A percentile compares a stretch with the other conserved stretches of the same genome.
phyloP scores from a whole-genome alignment of 805 yeast genomes.

The Spathaspora arborariae region DNA sequence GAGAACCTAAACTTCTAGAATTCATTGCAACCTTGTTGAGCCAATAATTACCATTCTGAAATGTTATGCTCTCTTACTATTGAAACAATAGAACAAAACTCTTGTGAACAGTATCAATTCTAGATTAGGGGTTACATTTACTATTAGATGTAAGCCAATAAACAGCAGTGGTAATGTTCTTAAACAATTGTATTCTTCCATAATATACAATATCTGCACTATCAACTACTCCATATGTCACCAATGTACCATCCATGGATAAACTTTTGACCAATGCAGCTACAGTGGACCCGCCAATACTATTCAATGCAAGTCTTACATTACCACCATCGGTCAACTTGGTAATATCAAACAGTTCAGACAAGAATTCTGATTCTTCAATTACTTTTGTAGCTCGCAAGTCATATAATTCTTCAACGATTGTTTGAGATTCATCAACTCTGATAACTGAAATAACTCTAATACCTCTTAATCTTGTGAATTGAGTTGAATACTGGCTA shows the following conservation, averaged over 20 bases:
- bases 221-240: slow-evolving; percentile 24
- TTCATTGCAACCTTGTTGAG: too few species aligned
- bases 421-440: slow-evolving; percentile 23
- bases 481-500: slow-evolving; percentile 24
- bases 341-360: slow-evolving; percentile 13
- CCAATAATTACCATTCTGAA: too few species aligned
- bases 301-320: slow-evolving; percentile 29
- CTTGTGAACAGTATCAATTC: slow-evolving; percentile 50
- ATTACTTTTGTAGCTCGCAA: slow-evolving; percentile 32
- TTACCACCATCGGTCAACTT: slow-evolving; percentile 13
- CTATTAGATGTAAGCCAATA: slow-evolving; percentile 31
- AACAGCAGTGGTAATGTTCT: slow-evolving; percentile 24
- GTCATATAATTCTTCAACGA: slow-evolving; percentile 15
- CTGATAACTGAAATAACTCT: slow-evolving; percentile 27
- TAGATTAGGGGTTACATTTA: slow-evolving; percentile 49
- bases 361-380: slow-evolving; percentile 22
- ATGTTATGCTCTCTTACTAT: slow-evolving; percentile 51
- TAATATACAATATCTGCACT: slow-evolving; percentile 16
- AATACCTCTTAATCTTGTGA: slow-evolving; percentile 21
- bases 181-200: slow-evolving; percentile 24
- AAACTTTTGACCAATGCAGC: slow-evolving; percentile 19
- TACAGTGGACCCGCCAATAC: slow-evolving; percentile 27
- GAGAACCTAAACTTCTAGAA: too few species aligned
- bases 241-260: slow-evolving; percentile 23
- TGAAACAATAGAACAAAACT: slow-evolving; percentile 59